These are phyloP conservation scores for Aspergillus alliaceus DNA, from an alignment of 2,329 filamentous ascomycete genomes.

Conservation along the genomic window DNA sequence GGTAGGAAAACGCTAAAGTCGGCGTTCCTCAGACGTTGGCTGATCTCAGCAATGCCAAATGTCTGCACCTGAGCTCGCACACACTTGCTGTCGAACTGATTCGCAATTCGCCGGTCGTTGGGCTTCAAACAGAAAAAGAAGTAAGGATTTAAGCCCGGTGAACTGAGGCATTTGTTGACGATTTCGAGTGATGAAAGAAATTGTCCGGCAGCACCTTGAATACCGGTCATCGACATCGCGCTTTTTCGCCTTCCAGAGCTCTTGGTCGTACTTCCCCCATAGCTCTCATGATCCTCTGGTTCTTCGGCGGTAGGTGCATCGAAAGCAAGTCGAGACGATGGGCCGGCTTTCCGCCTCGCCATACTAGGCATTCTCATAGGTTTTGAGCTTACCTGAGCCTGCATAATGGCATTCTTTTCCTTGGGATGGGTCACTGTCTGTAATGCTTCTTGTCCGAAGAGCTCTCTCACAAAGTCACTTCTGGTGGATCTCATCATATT, in stretches of 20 bases:
- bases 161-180: conserved; percentile 80
- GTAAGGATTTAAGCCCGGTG: conserved; percentile 84
- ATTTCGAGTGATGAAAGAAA: conserved; percentile 88
- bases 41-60: conserved; percentile 95
- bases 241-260: conserved; percentile 36
- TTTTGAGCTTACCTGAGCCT: conserved; percentile 94
- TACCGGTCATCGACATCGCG: conserved; percentile 38
- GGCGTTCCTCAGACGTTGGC: conserved; percentile 84
- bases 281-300: conserved; percentile 36
- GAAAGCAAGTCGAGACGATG: conserved; percentile 46
- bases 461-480: conserved; percentile 81
- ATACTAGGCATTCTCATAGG: conserved; percentile 90
- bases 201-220: conserved; percentile 88
- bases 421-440: conserved; percentile 92
- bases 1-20: conserved; percentile 96
- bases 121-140: conserved; percentile 97
- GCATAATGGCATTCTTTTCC: conserved; percentile 86
- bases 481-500: conserved; percentile 87
- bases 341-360: conserved; percentile 72
- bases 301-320: conserved; percentile 39
- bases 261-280: conserved; percentile 30
- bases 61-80: conserved; percentile 93
- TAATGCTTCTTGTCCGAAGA: conserved; percentile 94
- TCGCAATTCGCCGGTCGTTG: conserved; percentile 94
- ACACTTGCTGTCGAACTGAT: conserved; percentile 98